phyloP scores from a whole-genome alignment of 306 rosid species.

The Cucumis hystrix region DNA sequence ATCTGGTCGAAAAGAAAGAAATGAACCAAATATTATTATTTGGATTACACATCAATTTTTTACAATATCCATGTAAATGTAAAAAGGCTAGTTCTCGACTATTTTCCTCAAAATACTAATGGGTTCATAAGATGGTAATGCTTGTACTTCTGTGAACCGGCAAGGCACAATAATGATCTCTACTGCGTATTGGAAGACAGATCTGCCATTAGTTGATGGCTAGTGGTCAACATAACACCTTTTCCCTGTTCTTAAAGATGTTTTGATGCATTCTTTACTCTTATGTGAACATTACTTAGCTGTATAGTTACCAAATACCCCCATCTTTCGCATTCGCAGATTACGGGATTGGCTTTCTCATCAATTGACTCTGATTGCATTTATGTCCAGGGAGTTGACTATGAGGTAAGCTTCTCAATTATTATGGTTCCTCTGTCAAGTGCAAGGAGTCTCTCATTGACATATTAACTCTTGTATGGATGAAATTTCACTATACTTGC shows the following conservation, averaged over 20 bases:
- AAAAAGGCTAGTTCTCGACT: background rate
- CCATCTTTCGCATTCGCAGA: constrained; percentile 31
- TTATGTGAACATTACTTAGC: background rate
- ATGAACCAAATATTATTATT: background rate
- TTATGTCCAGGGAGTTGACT: constrained; percentile 80
- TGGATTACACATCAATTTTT: background rate
- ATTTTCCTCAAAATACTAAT: background rate
- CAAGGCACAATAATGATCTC: background rate
- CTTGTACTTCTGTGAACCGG: background rate
- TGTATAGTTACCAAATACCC: constrained; percentile 7
- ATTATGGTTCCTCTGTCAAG: background rate
- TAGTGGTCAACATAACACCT: background rate
- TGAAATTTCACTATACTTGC: background rate
- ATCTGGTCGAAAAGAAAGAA: background rate
- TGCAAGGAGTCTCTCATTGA: background rate
- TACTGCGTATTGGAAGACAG: background rate
- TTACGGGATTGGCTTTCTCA: constrained; percentile 77
- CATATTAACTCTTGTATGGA: background rate
- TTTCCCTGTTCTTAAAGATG: constrained; percentile 2
- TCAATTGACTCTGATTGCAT: constrained; percentile 53
- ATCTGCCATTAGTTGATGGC: constrained; percentile 6
- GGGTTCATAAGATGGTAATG: background rate
- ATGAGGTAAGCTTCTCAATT: constrained; percentile 42
- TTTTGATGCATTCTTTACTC: background rate
- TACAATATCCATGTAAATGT: background rate